These are phyloP conservation scores for Echinochloa phyllopogon DNA, from an alignment of 176 grass and related monocot genomes.

Conservation along the genomic window DNA sequence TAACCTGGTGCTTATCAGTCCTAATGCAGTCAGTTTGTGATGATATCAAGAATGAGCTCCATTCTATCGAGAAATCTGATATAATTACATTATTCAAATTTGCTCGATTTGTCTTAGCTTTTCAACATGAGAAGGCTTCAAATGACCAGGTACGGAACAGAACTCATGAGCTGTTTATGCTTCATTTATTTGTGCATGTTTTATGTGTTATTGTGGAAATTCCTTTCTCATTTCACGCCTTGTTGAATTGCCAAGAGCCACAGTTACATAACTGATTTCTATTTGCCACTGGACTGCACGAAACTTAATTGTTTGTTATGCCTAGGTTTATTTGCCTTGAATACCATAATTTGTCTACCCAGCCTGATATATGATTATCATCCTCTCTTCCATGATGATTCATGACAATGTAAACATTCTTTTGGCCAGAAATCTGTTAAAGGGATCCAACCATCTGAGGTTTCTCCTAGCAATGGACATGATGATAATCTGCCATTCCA, in stretches of 20 bases:
- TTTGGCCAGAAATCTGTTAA: conserved; percentile 64
- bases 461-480: conserved; percentile 49
- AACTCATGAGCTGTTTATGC: conserved; percentile 32
- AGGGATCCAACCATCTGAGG: conserved; percentile 41
- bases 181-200: conserved; percentile 26
- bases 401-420: conserved; percentile 30
- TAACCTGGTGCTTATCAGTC: conserved; percentile 67
- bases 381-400: conserved; percentile 26
- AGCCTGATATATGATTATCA: conserved; percentile 8
- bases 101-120: conserved; percentile 81
- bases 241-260: conserved; percentile 26
- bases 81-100: conserved; percentile 83
- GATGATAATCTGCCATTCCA: conserved; percentile 51
- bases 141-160: conserved; percentile 66
- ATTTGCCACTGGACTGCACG: conserved; percentile 2
- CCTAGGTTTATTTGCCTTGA: conserved; percentile 30
- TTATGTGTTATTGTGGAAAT: conserved; percentile 21
- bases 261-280: conserved; percentile 29
- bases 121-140: conserved; percentile 84
- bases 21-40: conserved; percentile 89
- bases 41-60: conserved; percentile 78
- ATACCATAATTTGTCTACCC: conserved; percentile 23
- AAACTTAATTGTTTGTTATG: conserved; percentile 20
- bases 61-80: conserved; percentile 72
- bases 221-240: neutral